phyloP scores from a whole-genome alignment of 1,139 yeast species.

The Williopsis jadinii region DNA sequence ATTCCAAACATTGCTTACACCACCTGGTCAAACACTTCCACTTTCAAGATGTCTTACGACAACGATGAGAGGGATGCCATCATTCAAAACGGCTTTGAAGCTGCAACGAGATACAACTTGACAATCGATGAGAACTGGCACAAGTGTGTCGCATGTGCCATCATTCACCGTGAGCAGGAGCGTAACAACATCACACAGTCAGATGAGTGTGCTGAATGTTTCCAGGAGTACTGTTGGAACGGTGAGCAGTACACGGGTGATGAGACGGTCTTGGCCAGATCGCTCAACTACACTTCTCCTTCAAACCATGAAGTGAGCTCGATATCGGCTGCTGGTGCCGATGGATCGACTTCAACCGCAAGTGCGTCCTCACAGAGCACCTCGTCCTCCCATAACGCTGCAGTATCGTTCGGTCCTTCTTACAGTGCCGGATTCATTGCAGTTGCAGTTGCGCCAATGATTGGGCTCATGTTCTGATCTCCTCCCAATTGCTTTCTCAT shows the following conservation, averaged over 20 bases:
- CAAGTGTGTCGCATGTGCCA: conserved; percentile 84
- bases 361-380: background rate
- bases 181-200: conserved; percentile 57
- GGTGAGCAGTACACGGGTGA: conserved; percentile 30
- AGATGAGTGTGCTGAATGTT: conserved; percentile 69
- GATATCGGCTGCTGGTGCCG: background rate
- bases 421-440: background rate
- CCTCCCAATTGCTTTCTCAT: too few relatives aligned
- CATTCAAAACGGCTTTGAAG: conserved; percentile 77
- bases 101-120: conserved; percentile 62
- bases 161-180: conserved; percentile 76
- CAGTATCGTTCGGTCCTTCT: background rate
- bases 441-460: background rate
- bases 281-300: conserved; percentile 8
- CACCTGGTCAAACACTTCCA: conserved; percentile 61
- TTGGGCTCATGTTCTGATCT: conserved; percentile 27
- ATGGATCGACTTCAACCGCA: background rate
- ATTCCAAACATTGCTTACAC: conserved; percentile 73
- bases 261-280: conserved; percentile 5
- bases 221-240: conserved; percentile 77
- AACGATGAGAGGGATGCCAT: conserved; percentile 51
- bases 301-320: background rate
- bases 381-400: conserved; percentile 5
- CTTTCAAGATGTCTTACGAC: conserved; percentile 59
- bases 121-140: conserved; percentile 71